Conservation (phyloP, 176 grass and related monocot genomes). For the Echinochloa phyllopogon region DNA sequence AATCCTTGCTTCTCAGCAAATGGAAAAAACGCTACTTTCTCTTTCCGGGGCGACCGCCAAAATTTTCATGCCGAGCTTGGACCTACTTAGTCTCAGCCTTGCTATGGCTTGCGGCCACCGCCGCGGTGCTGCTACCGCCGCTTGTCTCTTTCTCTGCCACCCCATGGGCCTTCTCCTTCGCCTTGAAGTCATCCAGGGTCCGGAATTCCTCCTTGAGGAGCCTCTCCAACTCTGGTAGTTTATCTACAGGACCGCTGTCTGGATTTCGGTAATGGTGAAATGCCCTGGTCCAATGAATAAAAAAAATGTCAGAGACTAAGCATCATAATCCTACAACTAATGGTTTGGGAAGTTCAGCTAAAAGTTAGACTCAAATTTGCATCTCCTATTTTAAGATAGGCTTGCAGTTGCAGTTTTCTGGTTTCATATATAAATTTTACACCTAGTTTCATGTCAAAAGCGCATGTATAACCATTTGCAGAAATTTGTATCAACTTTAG, state of each 20-base stretch:
- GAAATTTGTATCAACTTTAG: not conserved
- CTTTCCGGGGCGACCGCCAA: slow-evolving; percentile 42
- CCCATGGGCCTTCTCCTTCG: slow-evolving; percentile 46
- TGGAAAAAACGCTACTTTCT: slow-evolving; percentile 45
- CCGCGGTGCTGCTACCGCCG: slow-evolving; percentile 27
- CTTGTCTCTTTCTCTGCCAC: slow-evolving; percentile 35
- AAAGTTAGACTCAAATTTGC: not conserved
- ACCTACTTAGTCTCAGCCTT: slow-evolving; percentile 52
- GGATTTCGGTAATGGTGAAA: slow-evolving; percentile 84
- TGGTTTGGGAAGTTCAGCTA: not conserved
- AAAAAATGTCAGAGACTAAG: slow-evolving; percentile 10
- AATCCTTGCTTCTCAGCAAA: slow-evolving; percentile 49
- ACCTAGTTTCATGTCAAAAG: not conserved
- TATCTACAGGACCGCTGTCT: slow-evolving; percentile 51
- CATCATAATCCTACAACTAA: slow-evolving; percentile 24
- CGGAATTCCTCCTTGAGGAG: slow-evolving; percentile 75
- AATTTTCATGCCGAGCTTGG: slow-evolving; percentile 43
- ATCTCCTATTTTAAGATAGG: not conserved
- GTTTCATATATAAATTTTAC: slow-evolving; percentile 17
- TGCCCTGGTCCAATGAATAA: slow-evolving; percentile 66
- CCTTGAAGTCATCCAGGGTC: slow-evolving; percentile 70
- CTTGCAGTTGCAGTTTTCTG: not conserved
- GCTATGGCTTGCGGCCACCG: slow-evolving; percentile 26
- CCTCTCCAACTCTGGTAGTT: slow-evolving; percentile 76
- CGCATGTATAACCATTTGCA: slow-evolving; percentile 1